Conservation (phyloP, 192 early-diverging fungal genomes). For the Podochytrium sp. region DNA sequence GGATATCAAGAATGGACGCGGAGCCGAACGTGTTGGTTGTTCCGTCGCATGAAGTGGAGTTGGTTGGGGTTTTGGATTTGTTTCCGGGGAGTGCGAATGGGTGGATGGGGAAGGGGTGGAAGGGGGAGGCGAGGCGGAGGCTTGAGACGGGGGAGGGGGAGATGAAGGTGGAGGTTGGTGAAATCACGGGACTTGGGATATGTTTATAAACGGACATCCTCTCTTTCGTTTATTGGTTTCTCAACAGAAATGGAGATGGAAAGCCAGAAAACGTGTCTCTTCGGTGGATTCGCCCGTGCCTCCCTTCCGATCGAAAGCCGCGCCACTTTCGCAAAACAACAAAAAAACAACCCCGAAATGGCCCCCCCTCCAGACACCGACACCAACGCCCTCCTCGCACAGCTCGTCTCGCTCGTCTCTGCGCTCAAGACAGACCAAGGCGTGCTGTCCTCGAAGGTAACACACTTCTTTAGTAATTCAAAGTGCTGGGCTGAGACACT, state of each 20-base stretch:
- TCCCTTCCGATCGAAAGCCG: no score
- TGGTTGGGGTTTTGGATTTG: not conserved
- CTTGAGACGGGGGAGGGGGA: not conserved
- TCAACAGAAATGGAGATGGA: no score
- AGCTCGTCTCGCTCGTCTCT: constrained; percentile 2
- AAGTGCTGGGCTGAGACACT: no score
- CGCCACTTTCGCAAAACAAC: no score
- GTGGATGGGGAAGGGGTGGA: constrained; percentile 7
- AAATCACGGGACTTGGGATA: no score
- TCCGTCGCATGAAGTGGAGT: constrained; percentile 9
- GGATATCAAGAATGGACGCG: not conserved
- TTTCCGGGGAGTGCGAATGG: constrained; percentile 1
- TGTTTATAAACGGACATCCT: no score
- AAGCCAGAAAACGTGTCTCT: no score
- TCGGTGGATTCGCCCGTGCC: no score
- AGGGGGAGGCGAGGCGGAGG: not conserved
- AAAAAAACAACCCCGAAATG: no score
- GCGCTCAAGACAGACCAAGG: constrained; percentile 4
- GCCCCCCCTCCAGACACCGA: not conserved
- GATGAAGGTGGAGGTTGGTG: not conserved
- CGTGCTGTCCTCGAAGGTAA: no score
- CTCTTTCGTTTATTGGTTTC: no score
- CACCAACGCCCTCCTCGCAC: constrained; percentile 8
- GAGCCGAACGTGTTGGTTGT: constrained; percentile 2
- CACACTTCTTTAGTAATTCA: no score